Evolutionary conservation across 768 basidiomycete genomes (phyloP), one percentile per base, ranked within the genome.

Genomic region (Termitomyces titanicus): DNA sequence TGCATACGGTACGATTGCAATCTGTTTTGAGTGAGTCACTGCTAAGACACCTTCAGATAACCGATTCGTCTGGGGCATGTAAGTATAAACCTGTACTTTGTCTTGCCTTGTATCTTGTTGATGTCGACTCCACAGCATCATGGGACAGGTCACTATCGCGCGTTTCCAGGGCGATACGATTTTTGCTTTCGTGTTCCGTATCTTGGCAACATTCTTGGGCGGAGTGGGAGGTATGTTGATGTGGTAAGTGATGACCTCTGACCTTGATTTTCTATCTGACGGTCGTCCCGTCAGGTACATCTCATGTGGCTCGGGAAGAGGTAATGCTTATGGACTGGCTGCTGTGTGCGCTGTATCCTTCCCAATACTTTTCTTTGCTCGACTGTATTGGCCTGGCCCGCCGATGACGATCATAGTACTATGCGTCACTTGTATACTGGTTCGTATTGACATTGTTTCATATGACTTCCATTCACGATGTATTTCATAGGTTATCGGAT

Each of bases 141-240:
- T 91, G 85, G 88, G 81, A 0, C 89, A 91, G 61, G 71, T 89
- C 6, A 87, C 87, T 0, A 67, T 89, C 0, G 73, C 85, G 9
- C 80, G 88, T 17, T 91, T 89, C 63, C 77, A 85, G 42, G 89
- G 89, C 1, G 89, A 92, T 50, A 92, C 89, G 0, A 77, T 81
- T 0, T 87, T 87, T 55, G 86, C 80, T 2, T 74, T 89, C 13
- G 69, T 83, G 4, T 74, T 81, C 0, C 79, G 89, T 53, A 76
- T 89, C 22, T 35, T 78, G 5, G 81, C 81, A 46, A 91, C 89
- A 0, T 86, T 89, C 55, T 67, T 77, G 24, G 89, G 89, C 7
- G 82, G 83, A 6, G 43, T 86, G 6, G 65, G 82, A 1, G 89
- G 89, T 0, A 76, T 82, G 59, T 70, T 77, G 4, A 77, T 91